phyloP scores from a whole-genome alignment of 2,329 filamentous ascomycete genomes.

The Coleophoma cylindrospora region DNA sequence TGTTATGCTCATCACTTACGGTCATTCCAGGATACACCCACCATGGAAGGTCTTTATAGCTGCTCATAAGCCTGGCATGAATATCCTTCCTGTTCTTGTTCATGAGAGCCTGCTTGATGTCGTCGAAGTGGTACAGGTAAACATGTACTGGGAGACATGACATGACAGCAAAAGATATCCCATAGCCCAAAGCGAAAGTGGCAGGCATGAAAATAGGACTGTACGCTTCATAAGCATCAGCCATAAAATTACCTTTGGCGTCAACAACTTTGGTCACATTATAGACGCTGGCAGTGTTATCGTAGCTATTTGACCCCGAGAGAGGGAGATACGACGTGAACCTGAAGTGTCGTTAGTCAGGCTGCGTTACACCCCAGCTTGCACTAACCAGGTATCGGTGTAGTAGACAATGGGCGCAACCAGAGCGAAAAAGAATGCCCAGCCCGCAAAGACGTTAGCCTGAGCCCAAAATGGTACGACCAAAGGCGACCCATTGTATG shows the following conservation, averaged over 20 bases:
- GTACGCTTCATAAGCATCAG: conserved; percentile 55
- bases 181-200: conserved; percentile 49
- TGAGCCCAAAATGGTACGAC: conserved; percentile 70
- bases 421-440: not conserved
- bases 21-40: conserved; percentile 45
- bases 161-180: conserved; percentile 61
- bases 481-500: conserved; percentile 36
- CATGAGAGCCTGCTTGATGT: conserved; percentile 46
- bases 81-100: conserved; percentile 38
- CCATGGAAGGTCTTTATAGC: conserved; percentile 46
- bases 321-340: conserved; percentile 58
- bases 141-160: conserved; percentile 55
- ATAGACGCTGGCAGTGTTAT: conserved; percentile 58
- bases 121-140: conserved; percentile 59
- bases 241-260: conserved; percentile 48
- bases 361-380: not conserved
- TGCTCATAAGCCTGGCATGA: conserved; percentile 47
- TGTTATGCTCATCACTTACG: conserved; percentile 5
- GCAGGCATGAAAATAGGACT: conserved; percentile 61
- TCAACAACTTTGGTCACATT: conserved; percentile 54
- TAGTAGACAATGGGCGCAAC: conserved; percentile 1
- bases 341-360: not conserved
- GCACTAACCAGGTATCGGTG: conserved; percentile 1
- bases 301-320: conserved; percentile 55
- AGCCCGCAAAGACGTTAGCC: conserved; percentile 61